Conservation (phyloP, 2,329 filamentous ascomycete genomes). For the Metarhizium brunneum region DNA sequence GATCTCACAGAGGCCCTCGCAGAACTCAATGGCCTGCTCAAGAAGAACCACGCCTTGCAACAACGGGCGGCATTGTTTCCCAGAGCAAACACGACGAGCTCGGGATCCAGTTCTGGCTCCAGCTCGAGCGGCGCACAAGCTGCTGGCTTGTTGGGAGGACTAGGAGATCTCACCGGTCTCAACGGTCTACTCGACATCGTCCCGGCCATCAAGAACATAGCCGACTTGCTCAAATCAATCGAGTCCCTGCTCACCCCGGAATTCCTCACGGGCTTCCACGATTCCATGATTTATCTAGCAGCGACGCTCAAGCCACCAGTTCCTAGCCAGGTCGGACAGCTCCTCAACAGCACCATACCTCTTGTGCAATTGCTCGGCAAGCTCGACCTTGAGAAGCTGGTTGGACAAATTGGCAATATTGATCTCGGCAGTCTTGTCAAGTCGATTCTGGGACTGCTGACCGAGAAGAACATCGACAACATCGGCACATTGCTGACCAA, state of each 20-base stretch:
- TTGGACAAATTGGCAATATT: slow-evolving; percentile 21
- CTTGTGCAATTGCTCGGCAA: slow-evolving; percentile 20
- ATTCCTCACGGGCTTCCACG: slow-evolving; percentile 30
- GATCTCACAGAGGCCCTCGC: slow-evolving; percentile 35
- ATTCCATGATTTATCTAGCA: slow-evolving; percentile 31
- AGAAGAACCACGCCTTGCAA: slow-evolving; percentile 15
- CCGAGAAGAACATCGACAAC: slow-evolving; percentile 21
- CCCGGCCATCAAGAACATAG: slow-evolving; percentile 16
- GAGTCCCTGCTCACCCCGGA: slow-evolving; percentile 23
- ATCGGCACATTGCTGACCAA: slow-evolving; percentile 26
- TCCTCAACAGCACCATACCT: slow-evolving; percentile 18
- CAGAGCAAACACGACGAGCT: slow-evolving; percentile 1
- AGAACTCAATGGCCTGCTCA: slow-evolving; percentile 31
- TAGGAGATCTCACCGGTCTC: slow-evolving; percentile 14
- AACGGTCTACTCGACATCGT: slow-evolving; percentile 15
- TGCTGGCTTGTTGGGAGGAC: slow-evolving; percentile 7
- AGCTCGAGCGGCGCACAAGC: not conserved
- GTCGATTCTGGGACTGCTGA: slow-evolving; percentile 20
- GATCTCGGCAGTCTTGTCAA: slow-evolving; percentile 22
- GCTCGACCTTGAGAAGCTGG: slow-evolving; percentile 24
- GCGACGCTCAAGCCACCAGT: slow-evolving; percentile 28
- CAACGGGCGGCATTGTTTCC: slow-evolving; percentile 1
- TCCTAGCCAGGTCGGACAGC: slow-evolving; percentile 18
- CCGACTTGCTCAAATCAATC: slow-evolving; percentile 5
- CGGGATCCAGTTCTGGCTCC: not conserved